These are phyloP conservation scores for Typha latifolia DNA, from an alignment of 176 grass and related monocot genomes.

Conservation along the genomic window DNA sequence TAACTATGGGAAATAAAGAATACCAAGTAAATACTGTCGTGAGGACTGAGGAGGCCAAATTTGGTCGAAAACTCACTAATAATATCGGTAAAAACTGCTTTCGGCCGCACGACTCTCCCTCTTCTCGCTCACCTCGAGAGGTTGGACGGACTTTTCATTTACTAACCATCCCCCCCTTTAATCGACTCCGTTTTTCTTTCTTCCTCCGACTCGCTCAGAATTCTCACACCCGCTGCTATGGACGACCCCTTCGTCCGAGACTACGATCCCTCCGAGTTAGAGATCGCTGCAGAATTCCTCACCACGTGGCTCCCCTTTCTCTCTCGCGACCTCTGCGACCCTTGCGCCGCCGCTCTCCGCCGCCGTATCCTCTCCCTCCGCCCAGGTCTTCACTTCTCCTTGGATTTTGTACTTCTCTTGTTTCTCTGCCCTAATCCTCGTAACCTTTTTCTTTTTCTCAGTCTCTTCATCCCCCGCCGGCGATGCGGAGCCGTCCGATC, in stretches of 20 bases:
- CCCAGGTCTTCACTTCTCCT: conserved; percentile 28
- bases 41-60: too few species aligned
- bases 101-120: too few species aligned
- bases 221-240: not conserved
- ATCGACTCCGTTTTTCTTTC: not conserved
- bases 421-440: conserved; percentile 6
- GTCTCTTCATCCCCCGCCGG: conserved; percentile 1
- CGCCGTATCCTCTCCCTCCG: conserved; percentile 54
- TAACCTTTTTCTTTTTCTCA: conserved; percentile 19
- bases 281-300: conserved; percentile 79
- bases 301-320: conserved; percentile 88
- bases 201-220: not conserved
- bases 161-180: not conserved
- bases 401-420: not conserved
- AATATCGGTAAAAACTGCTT: too few species aligned
- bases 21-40: too few species aligned
- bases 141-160: too few species aligned
- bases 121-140: too few species aligned
- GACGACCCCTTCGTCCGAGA: conserved; percentile 51
- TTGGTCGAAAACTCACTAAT: too few species aligned
- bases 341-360: conserved; percentile 45
- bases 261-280: conserved; percentile 56
- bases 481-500: conserved; percentile 9
- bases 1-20: too few species aligned
- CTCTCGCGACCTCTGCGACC: conserved; percentile 52